Evolutionary conservation across 495 filamentous ascomycete genomes (phyloP), one percentile per base, ranked within the genome.

Genomic region (Hyaloscypha variabilis): DNA sequence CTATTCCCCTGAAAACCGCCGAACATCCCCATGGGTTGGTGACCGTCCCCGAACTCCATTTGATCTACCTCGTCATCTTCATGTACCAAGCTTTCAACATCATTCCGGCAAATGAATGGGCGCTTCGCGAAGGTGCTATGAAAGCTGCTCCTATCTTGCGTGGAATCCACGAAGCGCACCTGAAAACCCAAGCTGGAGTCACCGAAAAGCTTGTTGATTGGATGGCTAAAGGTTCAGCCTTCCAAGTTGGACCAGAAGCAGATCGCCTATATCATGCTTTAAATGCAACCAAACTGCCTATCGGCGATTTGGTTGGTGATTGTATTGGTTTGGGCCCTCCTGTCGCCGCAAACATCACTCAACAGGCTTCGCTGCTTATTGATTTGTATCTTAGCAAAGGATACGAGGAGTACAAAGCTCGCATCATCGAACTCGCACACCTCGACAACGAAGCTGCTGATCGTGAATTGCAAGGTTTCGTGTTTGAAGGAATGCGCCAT

Each of bases 21-120:
- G 82, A 87, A 24, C 85, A 88, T 71, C 81, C 86, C 19, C 83
- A 83, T 66, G 90, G 90, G 3, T 74, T 92, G 31, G 91, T 92
- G 77, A 89, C 87, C 8, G 87, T 90, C 65, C 84, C 92, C 29
- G 91, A 95, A 76, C 77, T 93, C 60, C 94, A 91, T 76, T 87
- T 84, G 74, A 83, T 87, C 21, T 78, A 93, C n/a, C 82, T 90
- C 0, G 82, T 88, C 26, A 83, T 95, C 64, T 93, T 88, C 71
- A 77, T 73, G 21, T 76, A 74, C 51, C 74, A 86, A 61, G 83
- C 81, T 71, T 78, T 77, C 55, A 79, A 81, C 23, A 71, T 79
- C 6, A 82, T 87, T 21, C 79, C 84, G 0, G 76, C 73, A 59
- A 83, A 82, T 62, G 78, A 80, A 10, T 87, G 85, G 77, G 78